These are phyloP conservation scores for Cytauxzoon felis DNA, from an alignment of 169 alveolate genomes.

Conservation along the genomic window DNA sequence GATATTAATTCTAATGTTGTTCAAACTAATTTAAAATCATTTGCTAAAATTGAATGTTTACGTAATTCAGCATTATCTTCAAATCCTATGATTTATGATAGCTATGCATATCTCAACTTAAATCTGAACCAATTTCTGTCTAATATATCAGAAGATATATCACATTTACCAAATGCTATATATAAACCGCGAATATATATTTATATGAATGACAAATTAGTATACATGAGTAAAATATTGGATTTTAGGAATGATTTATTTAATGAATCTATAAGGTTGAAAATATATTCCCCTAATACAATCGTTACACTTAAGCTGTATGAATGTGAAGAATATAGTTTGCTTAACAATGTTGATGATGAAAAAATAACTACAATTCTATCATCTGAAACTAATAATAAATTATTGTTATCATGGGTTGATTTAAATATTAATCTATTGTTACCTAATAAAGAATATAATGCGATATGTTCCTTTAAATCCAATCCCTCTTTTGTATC, in stretches of 20 bases:
- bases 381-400: constrained; percentile 15
- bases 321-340: constrained; percentile 37
- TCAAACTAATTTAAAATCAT: too few species aligned
- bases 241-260: constrained; percentile 30
- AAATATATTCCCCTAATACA: constrained; percentile 31
- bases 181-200: constrained; percentile 52
- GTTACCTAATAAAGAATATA: constrained; percentile 23
- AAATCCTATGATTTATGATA: constrained; percentile 14
- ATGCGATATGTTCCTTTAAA: constrained; percentile 35
- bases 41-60: constrained; percentile 8
- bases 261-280: constrained; percentile 29
- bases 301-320: constrained; percentile 44
- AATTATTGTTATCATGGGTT: constrained; percentile 49
- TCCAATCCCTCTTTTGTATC: constrained; percentile 37
- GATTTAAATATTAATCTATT: constrained; percentile 33
- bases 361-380: constrained; percentile 15
- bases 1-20: too few species aligned
- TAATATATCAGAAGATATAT: constrained; percentile 31
- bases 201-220: constrained; percentile 19
- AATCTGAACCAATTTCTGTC: constrained; percentile 54
- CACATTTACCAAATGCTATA: constrained; percentile 42
- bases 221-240: constrained; percentile 37
- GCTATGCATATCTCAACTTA: constrained; percentile 33
- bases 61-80: constrained; percentile 9
- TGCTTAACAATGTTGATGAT: constrained; percentile 14